Percentiles rank a stretch among this genome's conserved stretches.
Conservation (phyloP, 345 rosid species). For the Brassica juncea region DNA sequence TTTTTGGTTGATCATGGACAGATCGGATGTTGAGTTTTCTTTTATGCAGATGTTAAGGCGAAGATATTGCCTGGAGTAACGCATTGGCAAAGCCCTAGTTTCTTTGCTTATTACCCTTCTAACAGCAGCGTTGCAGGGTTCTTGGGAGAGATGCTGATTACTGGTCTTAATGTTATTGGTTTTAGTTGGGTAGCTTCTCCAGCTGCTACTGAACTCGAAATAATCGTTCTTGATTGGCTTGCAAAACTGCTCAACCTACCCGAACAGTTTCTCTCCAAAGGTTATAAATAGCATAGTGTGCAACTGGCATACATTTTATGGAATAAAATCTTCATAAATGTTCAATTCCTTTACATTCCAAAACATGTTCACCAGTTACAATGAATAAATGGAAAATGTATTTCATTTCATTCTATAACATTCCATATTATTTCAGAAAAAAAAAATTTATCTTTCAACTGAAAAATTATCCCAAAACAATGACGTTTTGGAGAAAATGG, state of each 20-base stretch:
- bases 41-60: constrained; percentile 55
- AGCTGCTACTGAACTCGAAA: background rate
- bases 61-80: constrained; percentile 86
- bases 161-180: background rate
- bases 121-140: background rate
- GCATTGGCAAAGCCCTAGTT: constrained; percentile 90
- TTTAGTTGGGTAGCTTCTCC: background rate
- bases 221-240: background rate
- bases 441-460: no score
- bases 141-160: background rate
- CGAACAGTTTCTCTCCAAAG: constrained; percentile 65
- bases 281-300: constrained; percentile 27
- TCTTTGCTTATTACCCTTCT: constrained; percentile 34
- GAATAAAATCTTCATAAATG: no score
- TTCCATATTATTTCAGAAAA: no score
- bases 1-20: background rate
- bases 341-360: no score
- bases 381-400: no score
- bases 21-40: background rate
- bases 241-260: constrained; percentile 67
- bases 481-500: no score
- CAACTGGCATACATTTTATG: no score
- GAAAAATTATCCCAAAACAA: no score
- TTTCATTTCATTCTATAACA: no score
- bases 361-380: no score